Conservation (phyloP, 805 yeast genomes). For the Schizosaccharomyces cryophilus region DNA sequence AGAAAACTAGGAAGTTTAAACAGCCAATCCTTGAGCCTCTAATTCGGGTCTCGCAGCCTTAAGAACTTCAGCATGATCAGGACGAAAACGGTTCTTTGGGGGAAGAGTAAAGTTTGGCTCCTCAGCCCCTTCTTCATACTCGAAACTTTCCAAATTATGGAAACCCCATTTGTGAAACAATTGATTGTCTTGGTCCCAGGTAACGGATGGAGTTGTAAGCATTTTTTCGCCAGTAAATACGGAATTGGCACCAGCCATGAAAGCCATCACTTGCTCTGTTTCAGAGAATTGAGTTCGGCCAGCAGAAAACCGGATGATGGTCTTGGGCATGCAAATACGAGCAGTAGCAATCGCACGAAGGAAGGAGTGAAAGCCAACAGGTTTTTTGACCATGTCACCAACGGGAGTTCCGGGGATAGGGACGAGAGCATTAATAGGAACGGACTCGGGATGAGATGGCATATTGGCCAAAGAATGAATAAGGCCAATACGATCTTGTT, state of each 20-base stretch:
- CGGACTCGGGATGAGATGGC: slow-evolving; percentile 53
- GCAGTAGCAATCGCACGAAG: slow-evolving; percentile 55
- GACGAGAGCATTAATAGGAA: slow-evolving; percentile 60
- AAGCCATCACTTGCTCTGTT: slow-evolving; percentile 47
- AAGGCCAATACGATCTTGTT: slow-evolving; percentile 45
- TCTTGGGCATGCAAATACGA: slow-evolving; percentile 43
- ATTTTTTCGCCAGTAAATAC: slow-evolving; percentile 60
- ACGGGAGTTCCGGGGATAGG: slow-evolving; percentile 61
- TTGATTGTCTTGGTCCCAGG: slow-evolving; percentile 57
- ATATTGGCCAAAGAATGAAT: slow-evolving; percentile 40
- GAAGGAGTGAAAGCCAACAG: slow-evolving; percentile 27
- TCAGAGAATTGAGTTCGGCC: slow-evolving; percentile 66
- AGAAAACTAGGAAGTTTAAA: too few species aligned
- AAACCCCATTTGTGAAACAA: slow-evolving; percentile 52
- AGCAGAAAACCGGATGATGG: slow-evolving; percentile 53
- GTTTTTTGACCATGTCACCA: slow-evolving; percentile 30
- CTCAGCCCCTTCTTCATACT: not conserved
- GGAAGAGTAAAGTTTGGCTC: not conserved
- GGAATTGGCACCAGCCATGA: slow-evolving; percentile 58
- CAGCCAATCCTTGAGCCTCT: too few species aligned
- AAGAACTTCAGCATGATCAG: not conserved
- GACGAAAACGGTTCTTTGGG: not conserved
- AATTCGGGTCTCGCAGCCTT: too few species aligned
- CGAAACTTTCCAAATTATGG: slow-evolving; percentile 4
- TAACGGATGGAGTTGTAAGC: slow-evolving; percentile 63